Percentiles rank a stretch among this genome's conserved stretches.
Evolutionary conservation across 2,329 filamentous ascomycete genomes (phyloP).

Genomic region (Beauveria bassiana): DNA sequence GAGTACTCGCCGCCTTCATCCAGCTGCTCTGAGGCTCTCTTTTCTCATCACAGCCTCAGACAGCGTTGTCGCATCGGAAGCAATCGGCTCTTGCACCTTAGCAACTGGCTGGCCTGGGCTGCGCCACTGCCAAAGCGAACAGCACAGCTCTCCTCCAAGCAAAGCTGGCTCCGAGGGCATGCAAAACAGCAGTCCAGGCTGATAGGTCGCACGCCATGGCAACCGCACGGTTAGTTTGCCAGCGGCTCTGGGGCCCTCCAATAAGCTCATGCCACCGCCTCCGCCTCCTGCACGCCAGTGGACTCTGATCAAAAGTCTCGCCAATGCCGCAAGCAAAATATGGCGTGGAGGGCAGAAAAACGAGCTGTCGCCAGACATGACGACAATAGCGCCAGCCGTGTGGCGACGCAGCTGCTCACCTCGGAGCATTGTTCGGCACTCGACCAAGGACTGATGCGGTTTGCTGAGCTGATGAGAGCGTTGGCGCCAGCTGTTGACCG

Average conservation of each 20-base stretch:
- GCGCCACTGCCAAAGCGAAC: background rate
- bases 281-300: constrained; percentile 12
- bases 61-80: background rate
- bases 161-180: background rate
- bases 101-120: background rate
- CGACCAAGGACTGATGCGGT: background rate
- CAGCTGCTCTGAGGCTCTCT: background rate
- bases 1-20: background rate
- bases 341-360: background rate
- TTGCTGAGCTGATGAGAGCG: background rate
- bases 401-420: background rate
- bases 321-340: constrained; percentile 5
- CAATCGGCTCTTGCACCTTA: background rate
- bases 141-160: background rate
- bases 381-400: background rate
- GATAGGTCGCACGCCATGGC: constrained; percentile 8
- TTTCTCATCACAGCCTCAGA: background rate
- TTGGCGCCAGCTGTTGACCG: background rate
- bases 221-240: background rate
- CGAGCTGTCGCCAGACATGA: background rate
- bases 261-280: constrained; percentile 3
- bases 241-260: constrained; percentile 8
- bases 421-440: background rate
- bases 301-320: background rate
- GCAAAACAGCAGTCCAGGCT: constrained; percentile 5